Evolutionary conservation across 1,284 basidiomycete species (phyloP), one percentile per base, ranked within the genome.

Genomic region (Sanghuangporus baumii): DNA sequence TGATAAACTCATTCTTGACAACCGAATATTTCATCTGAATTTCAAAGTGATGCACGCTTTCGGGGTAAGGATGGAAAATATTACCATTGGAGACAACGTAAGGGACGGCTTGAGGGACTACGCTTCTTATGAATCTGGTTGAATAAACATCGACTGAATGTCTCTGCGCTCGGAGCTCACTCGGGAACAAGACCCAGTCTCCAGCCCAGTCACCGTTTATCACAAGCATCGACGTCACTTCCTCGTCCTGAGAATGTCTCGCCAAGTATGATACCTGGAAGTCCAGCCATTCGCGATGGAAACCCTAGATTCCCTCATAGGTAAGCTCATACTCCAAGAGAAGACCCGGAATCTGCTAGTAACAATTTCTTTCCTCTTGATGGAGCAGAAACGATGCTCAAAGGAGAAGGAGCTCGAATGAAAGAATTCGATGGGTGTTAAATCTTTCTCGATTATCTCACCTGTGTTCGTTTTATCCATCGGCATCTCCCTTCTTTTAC

Each of bases 251-350:
- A 67, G 69, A 57, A 74, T 79, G 68, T 76, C 74, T 26, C 71
- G 73, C 43, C 66, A 72, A 12, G 75, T 76, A n/a, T n/a, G n/a
- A 18, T 77, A 73, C 65, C 61, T 79, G 43, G 78, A 78, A 59
- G 65, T 79, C 26, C 73, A 76, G 52, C 66, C 71, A 36, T 68
- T 71, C 12, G 67, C 71, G n/a, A 60, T 74, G 59, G 73, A 74
- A 36, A 74, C 74, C 6, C 51, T 78, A 54, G 77, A 79, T 59
- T 70, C 73, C 11, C 70, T 80, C 52, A 72, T 79, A 59, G 61
- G 77, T 76, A 54, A 20, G 74, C 69, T 14, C 16, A 16, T 18
- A 46, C 0, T 14, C 0, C 7, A 11, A 40, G 54, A 23, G 7
- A 36, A 23, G 7, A 20, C 9, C 23, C 50, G 36, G 26, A 20